Percentiles rank a stretch among this genome's conserved stretches.
phyloP scores from a whole-genome alignment of 23 red algal genomes.

The Rhodosorus marinus region DNA sequence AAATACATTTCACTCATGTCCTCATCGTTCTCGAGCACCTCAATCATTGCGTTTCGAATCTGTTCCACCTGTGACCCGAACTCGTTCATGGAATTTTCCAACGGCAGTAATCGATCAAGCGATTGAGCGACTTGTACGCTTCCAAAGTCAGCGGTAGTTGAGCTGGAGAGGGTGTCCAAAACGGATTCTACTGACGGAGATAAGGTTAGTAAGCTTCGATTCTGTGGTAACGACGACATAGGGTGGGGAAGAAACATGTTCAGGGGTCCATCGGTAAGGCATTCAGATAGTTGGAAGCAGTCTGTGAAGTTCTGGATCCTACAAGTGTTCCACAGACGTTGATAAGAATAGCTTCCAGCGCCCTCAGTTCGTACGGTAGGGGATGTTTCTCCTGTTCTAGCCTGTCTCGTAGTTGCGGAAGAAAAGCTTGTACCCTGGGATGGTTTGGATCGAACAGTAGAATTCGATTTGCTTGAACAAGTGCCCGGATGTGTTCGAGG shows the following conservation, averaged over 20 bases:
- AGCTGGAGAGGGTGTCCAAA: slow-evolving; percentile 44
- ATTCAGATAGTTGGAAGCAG: no score
- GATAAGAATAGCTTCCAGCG: slow-evolving; percentile 82
- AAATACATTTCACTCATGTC: slow-evolving; percentile 99
- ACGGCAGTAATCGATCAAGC: slow-evolving; percentile 76
- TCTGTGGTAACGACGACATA: no score
- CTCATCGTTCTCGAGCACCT: slow-evolving; percentile 82
- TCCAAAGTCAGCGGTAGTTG: slow-evolving; percentile 24
- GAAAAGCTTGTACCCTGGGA: slow-evolving; percentile 65
- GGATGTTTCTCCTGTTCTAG: slow-evolving; percentile 22
- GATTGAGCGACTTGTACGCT: slow-evolving; percentile 27
- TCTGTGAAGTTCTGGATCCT: no score
- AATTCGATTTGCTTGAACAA: slow-evolving; percentile 50
- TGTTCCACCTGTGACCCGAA: slow-evolving; percentile 32
- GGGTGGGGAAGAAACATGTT: no score
- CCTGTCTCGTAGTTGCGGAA: slow-evolving; percentile 42
- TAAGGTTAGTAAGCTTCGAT: slow-evolving; percentile 26
- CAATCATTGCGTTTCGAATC: slow-evolving; percentile 59
- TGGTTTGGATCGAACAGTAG: slow-evolving; percentile 75
- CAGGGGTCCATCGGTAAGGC: no score
- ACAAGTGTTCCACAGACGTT: slow-evolving; percentile 60
- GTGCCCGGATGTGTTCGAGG: slow-evolving; percentile 63
- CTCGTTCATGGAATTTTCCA: slow-evolving; percentile 89
- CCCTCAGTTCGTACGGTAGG: slow-evolving; percentile 94
- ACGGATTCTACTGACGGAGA: slow-evolving; percentile 53